Base-by-base conservation (phyloP, 129 eudicot genomes). In the Chrysanthemum makinoi region DNA sequence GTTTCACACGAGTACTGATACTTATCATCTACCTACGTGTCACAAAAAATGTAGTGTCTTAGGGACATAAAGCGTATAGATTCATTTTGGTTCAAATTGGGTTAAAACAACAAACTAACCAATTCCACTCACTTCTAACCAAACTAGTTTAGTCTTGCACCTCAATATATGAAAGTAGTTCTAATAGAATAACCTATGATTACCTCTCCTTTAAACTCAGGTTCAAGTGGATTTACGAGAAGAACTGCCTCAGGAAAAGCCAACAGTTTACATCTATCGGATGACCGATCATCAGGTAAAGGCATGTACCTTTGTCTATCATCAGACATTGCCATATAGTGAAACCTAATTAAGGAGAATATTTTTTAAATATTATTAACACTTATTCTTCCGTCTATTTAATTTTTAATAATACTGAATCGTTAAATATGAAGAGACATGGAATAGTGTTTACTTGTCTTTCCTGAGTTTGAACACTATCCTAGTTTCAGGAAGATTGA, bases 241-340 rank as follows among this genome's bases (percentile, higher is more conserved):
- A 72, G 85, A n/a, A 90, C 97, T 1, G 95, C 97, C 79, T 90
- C 97, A 1, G 87, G 95, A 43, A 79, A 85, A 24, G 80, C 96
- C 20, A 91, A 79, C 7, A 35, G 55, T 73, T 83, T 64, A 53
- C 96, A 77, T 82, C 92, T 78, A 14, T 80, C 66, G 12, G 84
- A 80, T 20, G 79, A 39, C 10, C 96, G 83, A 24, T 91, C 97
- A 13, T 86, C 85, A 6, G 86, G 90, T 24, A 80, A 78, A 20
- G 97, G 95, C 95, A 91, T 83, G 50, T 56, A 70, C 24, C 97
- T 80, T 33, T 73, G 86, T 60, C 90, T 81, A 66, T 91, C 80
- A 58, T 91, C 96, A 65, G 89, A 84, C 75, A 86, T 44, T 0
- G 91, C 96, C 93, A 91, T 83, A 79, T 86, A 88, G 30, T 81